Evolutionary conservation across 1,139 yeast species (phyloP).

Genomic region (Suhomyces yuchorum): DNA sequence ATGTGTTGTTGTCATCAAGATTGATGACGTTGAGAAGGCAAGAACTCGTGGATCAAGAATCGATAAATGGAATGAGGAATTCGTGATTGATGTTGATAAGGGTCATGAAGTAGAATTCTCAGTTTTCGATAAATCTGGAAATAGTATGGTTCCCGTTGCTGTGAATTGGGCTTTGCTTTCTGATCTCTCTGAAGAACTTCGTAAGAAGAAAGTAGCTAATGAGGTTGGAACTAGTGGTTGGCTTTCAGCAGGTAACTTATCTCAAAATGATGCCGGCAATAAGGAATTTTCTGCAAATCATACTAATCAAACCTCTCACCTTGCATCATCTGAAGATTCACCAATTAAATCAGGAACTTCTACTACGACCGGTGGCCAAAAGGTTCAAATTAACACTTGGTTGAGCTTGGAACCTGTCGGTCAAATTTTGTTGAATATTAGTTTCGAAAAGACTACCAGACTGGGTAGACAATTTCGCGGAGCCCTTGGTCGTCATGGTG

Average conservation of each 20-base stretch:
- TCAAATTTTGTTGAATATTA: conserved; percentile 73
- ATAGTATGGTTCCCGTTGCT: conserved; percentile 81
- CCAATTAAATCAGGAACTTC: conserved; percentile 7
- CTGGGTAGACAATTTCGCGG: conserved; percentile 60
- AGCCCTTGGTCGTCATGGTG: conserved; percentile 96
- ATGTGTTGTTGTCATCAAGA: conserved; percentile 71
- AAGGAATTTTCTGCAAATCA: conserved; percentile 2
- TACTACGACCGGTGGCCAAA: conserved; percentile 23
- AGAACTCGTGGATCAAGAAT: conserved; percentile 72
- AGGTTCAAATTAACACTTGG: conserved; percentile 71
- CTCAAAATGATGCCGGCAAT: conserved; percentile 22
- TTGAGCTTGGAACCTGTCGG: conserved; percentile 93
- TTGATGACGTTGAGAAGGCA: conserved; percentile 84
- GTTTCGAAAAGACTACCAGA: conserved; percentile 70
- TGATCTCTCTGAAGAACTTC: conserved; percentile 90
- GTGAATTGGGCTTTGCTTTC: conserved; percentile 86
- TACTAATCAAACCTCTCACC: background rate
- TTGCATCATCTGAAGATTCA: conserved; percentile 3
- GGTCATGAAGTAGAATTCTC: conserved; percentile 90
- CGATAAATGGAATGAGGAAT: conserved; percentile 86
- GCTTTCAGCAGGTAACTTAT: conserved; percentile 75
- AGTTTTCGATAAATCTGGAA: conserved; percentile 77
- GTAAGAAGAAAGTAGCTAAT: conserved; percentile 83
- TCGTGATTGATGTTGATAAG: conserved; percentile 77
- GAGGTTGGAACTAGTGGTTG: conserved; percentile 78